Evolutionary conservation across 192 early-diverging fungal genomes (phyloP), one percentile per base, ranked within the genome.

Genomic region (Coemansia umbellata): DNA sequence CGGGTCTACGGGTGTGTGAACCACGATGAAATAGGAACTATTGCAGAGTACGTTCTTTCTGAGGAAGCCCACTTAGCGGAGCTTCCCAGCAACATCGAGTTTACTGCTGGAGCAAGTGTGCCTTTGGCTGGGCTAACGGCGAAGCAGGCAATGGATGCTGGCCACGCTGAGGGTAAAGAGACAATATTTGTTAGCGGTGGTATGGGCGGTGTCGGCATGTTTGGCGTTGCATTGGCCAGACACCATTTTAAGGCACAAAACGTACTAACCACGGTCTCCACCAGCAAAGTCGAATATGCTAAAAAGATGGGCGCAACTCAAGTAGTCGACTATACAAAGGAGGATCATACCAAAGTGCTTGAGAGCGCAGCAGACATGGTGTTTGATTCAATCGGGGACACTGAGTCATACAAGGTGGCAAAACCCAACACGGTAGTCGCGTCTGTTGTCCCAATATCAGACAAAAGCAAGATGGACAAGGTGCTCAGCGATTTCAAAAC

Each of bases 71-170:
- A 36, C 8, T 23, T 81, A 18, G 74, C 56, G 18, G 31, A 9
- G 13, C 74, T 72, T 4, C 75, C 74, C 5, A 62, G n/a, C 19
- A 31, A 36, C 8, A 50, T 80, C 3, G 47, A 60, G 11, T 81
- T 63, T 42, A 63, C 43, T 3, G 45, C 62, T 11, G 82, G 81
- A 0, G 81, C 84, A 5, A 53, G 60, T 2, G 58, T 85, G 30
- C 77, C 79, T 21, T 45, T 85, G 26, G 73, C 82, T 2, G 71
- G 65, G 22, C 63, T 79, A 8, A 84, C 84, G n/a, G 82, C 84
- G 15, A 68, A 61, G 31, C 60, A 71, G 60, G 68, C 53, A 6
- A 35, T 82, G 23, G 75, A 74, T 39, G 22, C 43, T 3, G 37
- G 39, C 1, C 51, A 56, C 2, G 55, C 68, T 9, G 17, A 62